Percentiles rank a stretch among this genome's conserved stretches.
Evolutionary conservation across 495 filamentous ascomycete species (phyloP).

Genomic region (Astrothelium macrocarpum): DNA sequence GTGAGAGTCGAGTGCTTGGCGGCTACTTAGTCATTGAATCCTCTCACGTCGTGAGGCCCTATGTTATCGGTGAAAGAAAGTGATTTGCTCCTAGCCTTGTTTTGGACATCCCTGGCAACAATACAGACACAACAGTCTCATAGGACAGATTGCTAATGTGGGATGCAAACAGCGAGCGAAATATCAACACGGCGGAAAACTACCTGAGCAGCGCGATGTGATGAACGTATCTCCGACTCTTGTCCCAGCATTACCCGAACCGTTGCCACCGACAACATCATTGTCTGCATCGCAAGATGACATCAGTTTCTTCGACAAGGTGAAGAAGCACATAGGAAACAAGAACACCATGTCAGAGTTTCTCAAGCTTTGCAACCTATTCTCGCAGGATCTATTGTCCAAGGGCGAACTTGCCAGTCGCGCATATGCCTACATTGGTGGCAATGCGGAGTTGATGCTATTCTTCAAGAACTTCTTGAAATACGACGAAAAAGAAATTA

Average conservation of each 20-base stretch:
- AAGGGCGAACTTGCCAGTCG: slow-evolving; percentile 69
- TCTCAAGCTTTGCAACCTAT: slow-evolving; percentile 89
- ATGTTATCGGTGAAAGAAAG: no score
- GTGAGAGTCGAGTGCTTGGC: background rate
- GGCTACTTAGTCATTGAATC: no score
- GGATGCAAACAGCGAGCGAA: slow-evolving; percentile 15
- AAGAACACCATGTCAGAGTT: slow-evolving; percentile 88
- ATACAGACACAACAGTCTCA: no score
- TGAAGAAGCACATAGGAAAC: slow-evolving; percentile 92
- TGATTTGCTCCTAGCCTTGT: no score
- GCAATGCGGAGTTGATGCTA: slow-evolving; percentile 74
- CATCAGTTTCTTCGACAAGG: slow-evolving; percentile 85
- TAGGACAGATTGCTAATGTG: no score
- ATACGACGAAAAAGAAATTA: slow-evolving; percentile 57
- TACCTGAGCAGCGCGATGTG: slow-evolving; percentile 52
- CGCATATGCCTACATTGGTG: slow-evolving; percentile 75
- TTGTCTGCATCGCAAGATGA: slow-evolving; percentile 60
- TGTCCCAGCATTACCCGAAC: slow-evolving; percentile 76
- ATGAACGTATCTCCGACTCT: slow-evolving; percentile 76
- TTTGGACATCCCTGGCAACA: no score
- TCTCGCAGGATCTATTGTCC: slow-evolving; percentile 81
- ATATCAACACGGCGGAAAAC: slow-evolving; percentile 51
- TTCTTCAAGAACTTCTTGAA: slow-evolving; percentile 75
- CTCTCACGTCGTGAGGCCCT: no score
- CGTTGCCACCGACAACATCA: slow-evolving; percentile 63